A percentile compares a stretch with the other conserved stretches of the same genome.
Conservation (phyloP, 768 basidiomycete species). For the Gyrodon lividus region DNA sequence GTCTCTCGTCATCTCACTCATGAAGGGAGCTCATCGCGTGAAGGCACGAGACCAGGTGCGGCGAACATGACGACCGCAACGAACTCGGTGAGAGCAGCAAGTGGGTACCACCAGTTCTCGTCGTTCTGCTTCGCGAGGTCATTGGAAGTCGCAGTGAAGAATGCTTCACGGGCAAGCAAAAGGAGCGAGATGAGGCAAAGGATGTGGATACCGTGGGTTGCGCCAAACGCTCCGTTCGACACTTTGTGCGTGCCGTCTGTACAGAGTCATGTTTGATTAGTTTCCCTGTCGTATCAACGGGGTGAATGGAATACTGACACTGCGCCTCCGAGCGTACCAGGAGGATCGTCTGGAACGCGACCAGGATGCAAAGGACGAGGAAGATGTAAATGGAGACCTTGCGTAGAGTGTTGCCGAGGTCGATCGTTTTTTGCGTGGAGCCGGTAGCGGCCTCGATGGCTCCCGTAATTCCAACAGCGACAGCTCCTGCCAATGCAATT, state of each 20-base stretch:
- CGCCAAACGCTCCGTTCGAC: constrained; percentile 14
- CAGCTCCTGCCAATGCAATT: constrained; percentile 21
- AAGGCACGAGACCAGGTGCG: constrained; percentile 34
- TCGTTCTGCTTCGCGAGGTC: constrained; percentile 20
- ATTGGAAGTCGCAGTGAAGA: constrained; percentile 27
- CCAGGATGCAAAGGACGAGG: constrained; percentile 26
- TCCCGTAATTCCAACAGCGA: constrained; percentile 27
- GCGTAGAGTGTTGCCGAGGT: constrained; percentile 22
- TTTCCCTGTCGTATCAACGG: neutral
- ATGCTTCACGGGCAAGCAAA: constrained; percentile 30
- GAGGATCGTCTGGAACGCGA: constrained; percentile 25
- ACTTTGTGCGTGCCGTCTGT: constrained; percentile 23
- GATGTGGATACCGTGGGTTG: constrained; percentile 24
- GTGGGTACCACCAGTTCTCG: constrained; percentile 34
- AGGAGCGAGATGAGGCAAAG: constrained; percentile 26
- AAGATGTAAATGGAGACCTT: constrained; percentile 27
- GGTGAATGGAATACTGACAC: constrained; percentile 12
- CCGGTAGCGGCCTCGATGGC: constrained; percentile 17
- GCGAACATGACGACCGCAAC: constrained; percentile 31
- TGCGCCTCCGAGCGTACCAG: constrained; percentile 14
- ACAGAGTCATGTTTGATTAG: neutral
- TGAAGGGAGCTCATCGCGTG: constrained; percentile 25
- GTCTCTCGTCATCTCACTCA: neutral
- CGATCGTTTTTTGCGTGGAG: constrained; percentile 4
- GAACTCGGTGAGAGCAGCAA: constrained; percentile 33